Evolutionary conservation across 331 rosid species (phyloP).

Genomic region (Acacia pycnantha): DNA sequence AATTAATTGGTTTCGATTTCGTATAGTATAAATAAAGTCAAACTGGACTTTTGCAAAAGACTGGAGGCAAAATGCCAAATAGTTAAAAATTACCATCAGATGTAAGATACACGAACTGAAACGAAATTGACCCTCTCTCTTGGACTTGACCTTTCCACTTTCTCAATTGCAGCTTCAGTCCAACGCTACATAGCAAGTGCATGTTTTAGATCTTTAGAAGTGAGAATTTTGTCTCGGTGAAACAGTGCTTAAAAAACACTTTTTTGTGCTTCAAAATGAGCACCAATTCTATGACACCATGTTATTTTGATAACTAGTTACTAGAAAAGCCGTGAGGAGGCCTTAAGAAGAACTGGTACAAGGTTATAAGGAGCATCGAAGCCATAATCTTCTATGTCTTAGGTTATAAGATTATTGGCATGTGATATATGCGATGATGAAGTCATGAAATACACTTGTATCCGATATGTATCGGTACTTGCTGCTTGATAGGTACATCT

Average conservation of each 20-base stretch:
- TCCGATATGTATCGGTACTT: background rate
- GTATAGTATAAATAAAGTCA: background rate
- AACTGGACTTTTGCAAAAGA: background rate
- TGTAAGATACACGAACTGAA: background rate
- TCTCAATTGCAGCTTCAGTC: background rate
- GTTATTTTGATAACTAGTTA: background rate
- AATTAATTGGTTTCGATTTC: background rate
- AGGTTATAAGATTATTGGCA: too few relatives aligned
- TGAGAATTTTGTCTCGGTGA: too few relatives aligned
- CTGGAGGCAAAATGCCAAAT: background rate
- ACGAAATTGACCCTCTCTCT: background rate
- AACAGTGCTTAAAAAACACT: too few relatives aligned
- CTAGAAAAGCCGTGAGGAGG: constrained; percentile 15
- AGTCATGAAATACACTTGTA: too few relatives aligned
- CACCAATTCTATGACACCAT: background rate
- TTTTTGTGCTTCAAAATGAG: too few relatives aligned
- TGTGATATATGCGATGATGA: too few relatives aligned
- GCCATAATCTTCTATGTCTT: too few relatives aligned
- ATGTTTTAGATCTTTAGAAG: too few relatives aligned
- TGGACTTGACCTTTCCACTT: background rate
- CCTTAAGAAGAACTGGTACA: too few relatives aligned
- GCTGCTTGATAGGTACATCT: background rate
- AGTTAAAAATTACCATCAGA: background rate
- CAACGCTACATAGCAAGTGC: background rate
- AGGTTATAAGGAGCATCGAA: too few relatives aligned